Conservation (phyloP, 176 grass and related monocot species). For the Rhynchospora tenuis region DNA sequence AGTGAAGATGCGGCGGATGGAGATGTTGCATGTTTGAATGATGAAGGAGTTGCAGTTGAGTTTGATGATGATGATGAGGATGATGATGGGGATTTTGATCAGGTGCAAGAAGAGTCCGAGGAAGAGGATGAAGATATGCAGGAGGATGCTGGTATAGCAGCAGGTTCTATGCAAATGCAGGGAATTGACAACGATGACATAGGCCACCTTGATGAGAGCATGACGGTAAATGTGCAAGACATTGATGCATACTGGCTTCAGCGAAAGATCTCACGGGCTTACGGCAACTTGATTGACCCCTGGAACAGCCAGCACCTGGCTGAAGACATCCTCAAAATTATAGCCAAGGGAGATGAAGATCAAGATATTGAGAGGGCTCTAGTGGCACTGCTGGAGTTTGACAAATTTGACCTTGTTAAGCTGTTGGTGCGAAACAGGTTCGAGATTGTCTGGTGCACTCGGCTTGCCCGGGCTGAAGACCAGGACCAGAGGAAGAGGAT, state of each 20-base stretch:
- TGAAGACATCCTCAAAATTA: slow-evolving; percentile 80
- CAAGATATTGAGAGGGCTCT: slow-evolving; percentile 81
- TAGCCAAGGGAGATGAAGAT: slow-evolving; percentile 60
- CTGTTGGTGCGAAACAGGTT: slow-evolving; percentile 67
- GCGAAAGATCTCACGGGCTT: slow-evolving; percentile 84
- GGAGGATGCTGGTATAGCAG: slow-evolving; percentile 42
- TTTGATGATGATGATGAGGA: slow-evolving; percentile 89
- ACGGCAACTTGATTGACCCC: slow-evolving; percentile 63
- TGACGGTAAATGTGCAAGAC: slow-evolving; percentile 81
- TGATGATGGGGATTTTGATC: slow-evolving; percentile 82
- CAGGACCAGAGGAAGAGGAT: slow-evolving; percentile 76
- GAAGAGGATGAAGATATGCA: slow-evolving; percentile 63
- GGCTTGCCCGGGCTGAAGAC: slow-evolving; percentile 74
- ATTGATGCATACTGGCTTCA: slow-evolving; percentile 99
- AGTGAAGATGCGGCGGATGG: slow-evolving; percentile 10
- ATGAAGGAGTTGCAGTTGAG: slow-evolving; percentile 84
- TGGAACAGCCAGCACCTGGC: slow-evolving; percentile 79
- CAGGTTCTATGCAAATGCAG: slow-evolving; percentile 78
- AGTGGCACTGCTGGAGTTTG: slow-evolving; percentile 79
- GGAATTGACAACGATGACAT: slow-evolving; percentile 71
- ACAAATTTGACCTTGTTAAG: slow-evolving; percentile 94
- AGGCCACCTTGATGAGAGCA: slow-evolving; percentile 52
- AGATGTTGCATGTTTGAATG: slow-evolving; percentile 55
- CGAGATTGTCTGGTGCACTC: slow-evolving; percentile 98
- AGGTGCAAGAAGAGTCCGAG: slow-evolving; percentile 96